Evolutionary conservation across 1,284 basidiomycete species (phyloP).

Genomic region (Trichosporon inkin): DNA sequence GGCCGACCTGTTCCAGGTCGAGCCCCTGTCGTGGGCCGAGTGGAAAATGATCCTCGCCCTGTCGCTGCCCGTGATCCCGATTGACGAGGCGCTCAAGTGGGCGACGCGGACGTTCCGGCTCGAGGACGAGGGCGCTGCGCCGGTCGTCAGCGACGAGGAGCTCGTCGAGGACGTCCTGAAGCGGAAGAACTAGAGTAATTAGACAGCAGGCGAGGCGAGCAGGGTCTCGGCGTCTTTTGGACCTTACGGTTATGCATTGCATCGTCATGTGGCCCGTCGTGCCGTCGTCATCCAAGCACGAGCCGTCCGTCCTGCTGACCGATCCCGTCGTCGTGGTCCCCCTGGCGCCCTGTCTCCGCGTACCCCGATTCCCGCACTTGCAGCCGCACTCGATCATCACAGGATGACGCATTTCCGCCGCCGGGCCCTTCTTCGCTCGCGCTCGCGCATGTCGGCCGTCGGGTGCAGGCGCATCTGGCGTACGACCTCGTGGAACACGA

Average conservation of each 20-base stretch:
- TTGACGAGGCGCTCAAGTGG: constrained; percentile 86
- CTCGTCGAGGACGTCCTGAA: constrained; percentile 2
- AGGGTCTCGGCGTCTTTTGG: background rate
- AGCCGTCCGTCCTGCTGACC: too few relatives aligned
- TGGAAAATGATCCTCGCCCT: constrained; percentile 92
- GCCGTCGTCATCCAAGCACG: background rate
- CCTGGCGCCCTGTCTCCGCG: too few relatives aligned
- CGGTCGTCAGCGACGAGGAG: constrained; percentile 9
- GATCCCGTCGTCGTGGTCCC: too few relatives aligned
- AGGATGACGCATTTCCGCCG: constrained; percentile 30
- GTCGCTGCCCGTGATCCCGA: constrained; percentile 79
- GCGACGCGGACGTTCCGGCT: constrained; percentile 33
- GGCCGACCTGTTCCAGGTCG: constrained; percentile 84
- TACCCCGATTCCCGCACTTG: too few relatives aligned
- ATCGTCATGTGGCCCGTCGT: background rate
- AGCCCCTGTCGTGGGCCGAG: constrained; percentile 82
- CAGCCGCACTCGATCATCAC: constrained; percentile 1
- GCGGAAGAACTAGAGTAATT: background rate
- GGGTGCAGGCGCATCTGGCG: constrained; percentile 26
- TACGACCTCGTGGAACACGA: constrained; percentile 31
- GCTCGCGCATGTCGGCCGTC: background rate
- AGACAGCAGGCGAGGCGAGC: background rate
- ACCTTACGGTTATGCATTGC: too few relatives aligned
- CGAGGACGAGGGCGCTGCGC: background rate
- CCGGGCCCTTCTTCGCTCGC: constrained; percentile 1